Evolutionary conservation across 202 grass and related monocot genomes (phyloP).

Genomic region (Eragrostis tef): DNA sequence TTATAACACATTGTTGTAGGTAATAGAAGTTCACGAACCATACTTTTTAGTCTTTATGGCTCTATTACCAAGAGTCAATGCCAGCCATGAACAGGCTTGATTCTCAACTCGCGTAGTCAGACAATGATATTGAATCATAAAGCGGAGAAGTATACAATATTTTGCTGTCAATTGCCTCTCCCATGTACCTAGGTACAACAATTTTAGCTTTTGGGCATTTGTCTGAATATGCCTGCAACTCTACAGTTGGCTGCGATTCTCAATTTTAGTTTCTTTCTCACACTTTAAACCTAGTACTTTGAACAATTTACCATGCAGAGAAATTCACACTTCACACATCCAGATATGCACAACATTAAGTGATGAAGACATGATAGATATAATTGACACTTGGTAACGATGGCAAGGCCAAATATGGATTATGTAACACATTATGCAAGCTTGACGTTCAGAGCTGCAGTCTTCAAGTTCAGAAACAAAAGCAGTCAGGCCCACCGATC

Average conservation of each 20-base stretch:
- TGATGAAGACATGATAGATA: background rate
- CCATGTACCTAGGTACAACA: background rate
- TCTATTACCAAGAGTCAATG: background rate
- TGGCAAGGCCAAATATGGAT: background rate
- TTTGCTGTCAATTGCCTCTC: background rate
- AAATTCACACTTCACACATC: constrained; percentile 17
- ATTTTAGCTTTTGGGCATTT: background rate
- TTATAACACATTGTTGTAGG: background rate
- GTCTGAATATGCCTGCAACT: background rate
- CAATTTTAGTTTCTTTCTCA: constrained; percentile 2
- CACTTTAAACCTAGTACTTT: background rate
- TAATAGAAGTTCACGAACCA: background rate
- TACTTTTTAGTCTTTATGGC: too few species aligned
- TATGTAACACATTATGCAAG: background rate
- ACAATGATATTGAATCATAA: background rate
- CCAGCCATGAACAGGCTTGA: background rate
- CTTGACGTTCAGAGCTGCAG: background rate
- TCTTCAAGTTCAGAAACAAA: background rate
- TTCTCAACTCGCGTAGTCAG: background rate
- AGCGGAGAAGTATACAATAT: background rate
- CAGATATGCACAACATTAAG: background rate
- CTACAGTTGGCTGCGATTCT: background rate
- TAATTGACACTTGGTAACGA: background rate
- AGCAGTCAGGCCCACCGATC: background rate
- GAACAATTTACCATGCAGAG: background rate